Evolutionary conservation across 805 yeast genomes (phyloP).

Genomic region (Jamesozyma jinghongensis): DNA sequence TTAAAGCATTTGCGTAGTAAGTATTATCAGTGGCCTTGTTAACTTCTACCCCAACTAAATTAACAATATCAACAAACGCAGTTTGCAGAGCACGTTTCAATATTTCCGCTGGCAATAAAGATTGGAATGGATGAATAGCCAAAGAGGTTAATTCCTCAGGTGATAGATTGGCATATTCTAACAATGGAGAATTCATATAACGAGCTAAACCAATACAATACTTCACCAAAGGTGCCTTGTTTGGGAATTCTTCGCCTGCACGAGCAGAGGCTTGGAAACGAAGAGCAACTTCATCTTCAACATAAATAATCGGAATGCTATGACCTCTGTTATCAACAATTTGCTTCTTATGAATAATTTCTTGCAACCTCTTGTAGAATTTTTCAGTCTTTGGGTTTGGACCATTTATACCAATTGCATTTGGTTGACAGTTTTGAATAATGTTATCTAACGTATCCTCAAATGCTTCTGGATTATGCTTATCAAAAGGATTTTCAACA

Average conservation of each 20-base stretch:
- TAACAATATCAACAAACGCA: constrained; percentile 80
- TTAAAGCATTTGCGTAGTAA: constrained; percentile 61
- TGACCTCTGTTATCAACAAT: constrained; percentile 50
- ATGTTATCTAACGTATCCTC: constrained; percentile 51
- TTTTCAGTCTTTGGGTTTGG: constrained; percentile 64
- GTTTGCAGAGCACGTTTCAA: constrained; percentile 62
- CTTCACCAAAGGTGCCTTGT: constrained; percentile 67
- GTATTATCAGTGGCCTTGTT: constrained; percentile 73
- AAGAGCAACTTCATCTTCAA: constrained; percentile 87
- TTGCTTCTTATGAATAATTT: constrained; percentile 48
- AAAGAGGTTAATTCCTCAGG: constrained; percentile 65
- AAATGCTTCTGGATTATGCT: constrained; percentile 48
- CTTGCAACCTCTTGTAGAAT: constrained; percentile 46
- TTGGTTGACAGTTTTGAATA: constrained; percentile 64
- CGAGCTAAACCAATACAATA: constrained; percentile 88
- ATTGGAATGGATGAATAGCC: constrained; percentile 64
- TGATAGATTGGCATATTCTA: constrained; percentile 71
- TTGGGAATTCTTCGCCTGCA: constrained; percentile 73
- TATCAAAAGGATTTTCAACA: constrained; percentile 53
- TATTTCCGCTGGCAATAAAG: constrained; percentile 53
- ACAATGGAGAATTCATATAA: constrained; percentile 83
- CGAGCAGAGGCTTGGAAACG: constrained; percentile 72
- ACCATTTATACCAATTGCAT: constrained; percentile 85
- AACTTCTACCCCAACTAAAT: constrained; percentile 87
- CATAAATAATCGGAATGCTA: constrained; percentile 64